Conservation (phyloP, 352 stramenopile genomes). For the Globisporangium nodosum region DNA sequence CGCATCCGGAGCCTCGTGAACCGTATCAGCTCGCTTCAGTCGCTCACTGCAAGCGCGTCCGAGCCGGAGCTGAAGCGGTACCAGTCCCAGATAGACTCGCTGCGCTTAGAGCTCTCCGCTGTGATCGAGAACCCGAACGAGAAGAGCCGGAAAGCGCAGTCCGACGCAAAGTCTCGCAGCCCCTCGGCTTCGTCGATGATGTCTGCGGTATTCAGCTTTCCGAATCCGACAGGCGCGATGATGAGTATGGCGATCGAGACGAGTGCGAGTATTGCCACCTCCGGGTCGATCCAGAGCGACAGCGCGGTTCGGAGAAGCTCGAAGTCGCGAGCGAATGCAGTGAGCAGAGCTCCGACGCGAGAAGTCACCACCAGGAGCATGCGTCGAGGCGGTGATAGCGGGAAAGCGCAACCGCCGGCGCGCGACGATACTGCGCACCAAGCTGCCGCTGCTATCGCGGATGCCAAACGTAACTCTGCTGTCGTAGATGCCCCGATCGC, state of each 20-base stretch:
- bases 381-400: no score
- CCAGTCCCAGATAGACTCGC: constrained; percentile 45
- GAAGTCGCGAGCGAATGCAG: not conserved
- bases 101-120: constrained; percentile 63
- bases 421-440: not conserved
- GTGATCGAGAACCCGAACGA: constrained; percentile 85
- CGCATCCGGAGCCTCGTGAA: constrained; percentile 80
- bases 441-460: not conserved
- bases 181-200: constrained; percentile 10
- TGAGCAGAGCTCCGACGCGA: not conserved
- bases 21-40: constrained; percentile 70
- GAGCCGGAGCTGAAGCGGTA: constrained; percentile 57
- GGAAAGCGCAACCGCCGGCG: not conserved
- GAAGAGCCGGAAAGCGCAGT: constrained; percentile 75
- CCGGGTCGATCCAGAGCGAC: not conserved
- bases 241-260: not conserved
- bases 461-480: not conserved
- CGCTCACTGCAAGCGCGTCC: constrained; percentile 43
- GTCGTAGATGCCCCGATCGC: not conserved
- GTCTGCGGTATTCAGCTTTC: not conserved
- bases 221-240: not conserved
- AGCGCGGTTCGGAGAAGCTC: not conserved
- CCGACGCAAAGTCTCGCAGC: constrained; percentile 40
- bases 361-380: not conserved
- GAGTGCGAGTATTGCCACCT: not conserved